Base-by-base conservation (phyloP, 176 grass and related monocot species). In the Aegilops bicornis region DNA sequence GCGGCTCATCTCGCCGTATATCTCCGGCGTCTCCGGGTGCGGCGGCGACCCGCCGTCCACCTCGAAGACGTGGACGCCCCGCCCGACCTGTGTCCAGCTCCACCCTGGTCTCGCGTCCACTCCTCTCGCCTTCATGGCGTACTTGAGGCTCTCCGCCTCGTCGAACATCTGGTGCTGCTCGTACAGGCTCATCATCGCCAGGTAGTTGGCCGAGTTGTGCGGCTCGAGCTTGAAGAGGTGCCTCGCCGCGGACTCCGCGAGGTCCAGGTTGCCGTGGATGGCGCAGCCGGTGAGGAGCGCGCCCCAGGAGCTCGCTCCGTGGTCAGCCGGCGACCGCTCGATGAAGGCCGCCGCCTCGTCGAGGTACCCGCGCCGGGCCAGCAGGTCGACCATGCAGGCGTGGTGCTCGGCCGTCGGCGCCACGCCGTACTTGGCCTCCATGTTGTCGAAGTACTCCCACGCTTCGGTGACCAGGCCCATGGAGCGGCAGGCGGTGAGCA, bases 381-480 rank as follows among this genome's bases (percentile, higher is more conserved):
- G 88, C 20, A 97, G 90, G 83, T 97, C 91, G 39, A 97, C 90
- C 95, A 97, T 97, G 92, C 95, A 97, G 6, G 95, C 90, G 61
- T 88, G 93, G 64, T 97, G 88, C 82, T 95, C 95, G 3, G 87
- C 30, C 0, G 92, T 91, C 40, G 91, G 92, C 15, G 79, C 79
- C 48, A 93, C 89, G 6, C 88, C 88, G 32, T 90, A 93, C 33
- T 36, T 82, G 22, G 24, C 82, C 87, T 93, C 65, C 95, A 97
- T 93, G 79, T 32, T 40, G 59, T 97, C 90, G 22, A 95, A 97
- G 82, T 91, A 95, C 45, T 88, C 92, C 95, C 95, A 97, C 15
- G 75, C 95, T 88, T 95, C 85, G 39, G 69, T 77, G 15, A 98
- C 79, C 39, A 95, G 76, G 58, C 88, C 92, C 64, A 89, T 85